Base-by-base conservation (phyloP, 1,284 basidiomycete species). In the Kalmanozyma brasiliensis region DNA sequence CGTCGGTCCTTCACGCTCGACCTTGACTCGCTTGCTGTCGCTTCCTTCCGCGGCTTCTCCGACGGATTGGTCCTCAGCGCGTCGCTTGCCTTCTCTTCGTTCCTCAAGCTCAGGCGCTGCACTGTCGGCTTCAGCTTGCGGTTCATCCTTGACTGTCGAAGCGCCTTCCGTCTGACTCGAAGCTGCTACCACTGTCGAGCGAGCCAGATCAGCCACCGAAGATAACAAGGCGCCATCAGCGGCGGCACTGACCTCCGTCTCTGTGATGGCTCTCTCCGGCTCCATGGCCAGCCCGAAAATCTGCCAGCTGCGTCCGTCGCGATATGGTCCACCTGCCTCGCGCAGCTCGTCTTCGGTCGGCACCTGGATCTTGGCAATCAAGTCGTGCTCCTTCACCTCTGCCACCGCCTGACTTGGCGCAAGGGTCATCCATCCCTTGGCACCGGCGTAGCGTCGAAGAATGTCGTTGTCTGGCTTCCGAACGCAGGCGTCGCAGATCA, bases 401-500 rank as follows among this genome's bases (percentile, higher is more conserved):
- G 14, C 23, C 8, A 53, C 63, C 14, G 60, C 49, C 16, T 56
- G 29, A 14, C 44, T 57, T 1, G 63, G 64, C 14, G 66, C 44
- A 4, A 68, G 45, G 7, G 74, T 24, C 43, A 73, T 60, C 78
- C 78, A 80, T 13, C 76, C 72, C 16, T 43, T 35, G 3, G 61
- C 56, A 13, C 79, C 77, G 0, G 76, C 66, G 46, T 81, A 80
- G n/a, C 38, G 26, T 14, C 67, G 51, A 11, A 81, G 49, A 4
- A 73, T 24, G 2, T 46, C 56, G 44, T 76, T 69, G 14, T 51
- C 51, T 2, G 55, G 52, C 13, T 52, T 55, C 8, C 67, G 63
- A 9, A 82, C 68, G 49, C 79, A 82, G 3, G 68, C 69, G 32
- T 80, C 71, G 52, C 79, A 82, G 24, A 82, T 71, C 49, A 81